A percentile compares a stretch with the other conserved stretches of the same genome.
Evolutionary conservation across 2,329 filamentous ascomycete genomes (phyloP).

Genomic region (Xylaria sp.): DNA sequence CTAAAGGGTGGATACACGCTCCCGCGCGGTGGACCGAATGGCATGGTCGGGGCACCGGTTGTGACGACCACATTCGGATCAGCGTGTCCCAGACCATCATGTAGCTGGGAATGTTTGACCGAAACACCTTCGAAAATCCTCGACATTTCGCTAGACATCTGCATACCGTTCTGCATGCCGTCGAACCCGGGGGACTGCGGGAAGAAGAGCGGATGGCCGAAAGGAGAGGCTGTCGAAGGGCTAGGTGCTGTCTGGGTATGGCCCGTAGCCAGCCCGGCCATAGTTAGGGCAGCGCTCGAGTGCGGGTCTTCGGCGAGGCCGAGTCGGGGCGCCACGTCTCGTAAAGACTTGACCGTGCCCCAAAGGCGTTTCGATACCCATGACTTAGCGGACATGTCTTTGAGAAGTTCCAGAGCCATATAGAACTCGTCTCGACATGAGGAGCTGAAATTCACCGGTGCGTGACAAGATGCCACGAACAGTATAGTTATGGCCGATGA

Average conservation of each 20-base stretch:
- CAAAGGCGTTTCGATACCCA: constrained; percentile 79
- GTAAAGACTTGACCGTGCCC: constrained; percentile 76
- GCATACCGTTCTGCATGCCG: constrained; percentile 56
- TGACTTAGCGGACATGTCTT: constrained; percentile 75
- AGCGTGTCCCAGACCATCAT: constrained; percentile 30
- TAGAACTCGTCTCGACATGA: constrained; percentile 80
- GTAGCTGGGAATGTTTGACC: constrained; percentile 38
- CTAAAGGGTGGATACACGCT: constrained; percentile 49
- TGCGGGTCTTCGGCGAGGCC: constrained; percentile 68
- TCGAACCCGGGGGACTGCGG: constrained; percentile 37
- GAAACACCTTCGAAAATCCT: constrained; percentile 57
- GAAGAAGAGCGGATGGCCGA: constrained; percentile 36
- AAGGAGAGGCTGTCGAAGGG: constrained; percentile 33
- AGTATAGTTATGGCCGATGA: constrained; percentile 78
- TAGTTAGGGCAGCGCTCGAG: constrained; percentile 62
- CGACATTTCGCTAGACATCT: constrained; percentile 65
- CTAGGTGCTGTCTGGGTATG: constrained; percentile 50
- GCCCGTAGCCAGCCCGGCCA: constrained; percentile 63
- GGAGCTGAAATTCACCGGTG: constrained; percentile 75
- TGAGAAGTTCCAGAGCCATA: constrained; percentile 78
- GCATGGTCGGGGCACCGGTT: constrained; percentile 10
- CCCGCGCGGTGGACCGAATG: constrained; percentile 33
- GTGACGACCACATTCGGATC: constrained; percentile 33
- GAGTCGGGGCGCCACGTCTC: constrained; percentile 75
- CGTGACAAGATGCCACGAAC: constrained; percentile 80